These are phyloP conservation scores for Chlorella vulgaris DNA, from an alignment of 139 green algal species.

Conservation along the genomic window DNA sequence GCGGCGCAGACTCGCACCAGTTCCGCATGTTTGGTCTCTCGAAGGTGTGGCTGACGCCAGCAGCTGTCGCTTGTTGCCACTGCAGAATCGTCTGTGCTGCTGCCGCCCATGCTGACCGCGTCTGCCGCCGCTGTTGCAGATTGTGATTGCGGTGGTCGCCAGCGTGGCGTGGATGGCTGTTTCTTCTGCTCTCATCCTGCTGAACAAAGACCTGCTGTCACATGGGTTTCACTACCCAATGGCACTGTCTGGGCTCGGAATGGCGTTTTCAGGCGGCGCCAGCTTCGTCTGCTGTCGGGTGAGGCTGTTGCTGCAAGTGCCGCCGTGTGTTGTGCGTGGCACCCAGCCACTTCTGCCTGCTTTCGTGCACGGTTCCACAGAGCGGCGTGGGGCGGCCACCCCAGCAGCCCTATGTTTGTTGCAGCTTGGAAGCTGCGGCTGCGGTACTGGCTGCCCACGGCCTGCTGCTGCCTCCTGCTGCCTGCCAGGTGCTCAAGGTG, in stretches of 20 bases:
- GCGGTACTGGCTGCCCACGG: too few species aligned
- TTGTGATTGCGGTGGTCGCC: conserved; percentile 37
- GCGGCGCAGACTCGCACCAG: not conserved
- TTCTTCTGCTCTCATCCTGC: conserved; percentile 67
- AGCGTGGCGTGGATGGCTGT: conserved; percentile 77
- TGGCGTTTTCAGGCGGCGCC: conserved; percentile 67
- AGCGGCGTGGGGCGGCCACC: too few species aligned
- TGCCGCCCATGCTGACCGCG: not conserved
- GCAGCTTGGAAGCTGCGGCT: too few species aligned
- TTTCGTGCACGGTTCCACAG: too few species aligned
- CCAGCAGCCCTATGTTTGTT: too few species aligned
- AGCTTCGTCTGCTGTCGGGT: conserved; percentile 66
- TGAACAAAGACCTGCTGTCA: conserved; percentile 87
- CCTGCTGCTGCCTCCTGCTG: too few species aligned
- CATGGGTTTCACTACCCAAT: conserved; percentile 85
- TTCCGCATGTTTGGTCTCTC: conserved; percentile 18
- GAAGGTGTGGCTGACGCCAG: not conserved
- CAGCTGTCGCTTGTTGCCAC: not conserved
- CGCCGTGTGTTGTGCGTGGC: too few species aligned
- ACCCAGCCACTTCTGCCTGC: too few species aligned
- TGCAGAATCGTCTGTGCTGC: not conserved
- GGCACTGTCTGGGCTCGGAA: conserved; percentile 73
- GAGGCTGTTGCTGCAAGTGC: too few species aligned
- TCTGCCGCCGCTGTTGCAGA: too few species aligned
- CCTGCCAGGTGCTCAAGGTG: conserved; percentile 57